A percentile compares a stretch with the other conserved stretches of the same genome.
phyloP scores from a whole-genome alignment of 2,329 filamentous ascomycete genomes.

The Fusarium duplospermum region DNA sequence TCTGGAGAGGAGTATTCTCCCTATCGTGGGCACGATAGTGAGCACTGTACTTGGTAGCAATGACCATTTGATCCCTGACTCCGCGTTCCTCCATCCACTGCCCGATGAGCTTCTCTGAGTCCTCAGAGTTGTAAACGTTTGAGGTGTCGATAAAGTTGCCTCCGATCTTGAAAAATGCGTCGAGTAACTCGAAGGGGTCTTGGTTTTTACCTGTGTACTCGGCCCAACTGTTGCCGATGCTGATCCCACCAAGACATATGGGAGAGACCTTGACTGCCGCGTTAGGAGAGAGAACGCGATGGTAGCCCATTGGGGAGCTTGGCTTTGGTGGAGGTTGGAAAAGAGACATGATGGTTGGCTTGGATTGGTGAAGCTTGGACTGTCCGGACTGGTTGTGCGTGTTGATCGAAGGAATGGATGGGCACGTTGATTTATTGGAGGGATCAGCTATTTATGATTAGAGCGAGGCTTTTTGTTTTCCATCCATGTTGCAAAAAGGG shows the following conservation, averaged over 20 bases:
- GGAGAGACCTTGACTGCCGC: constrained; percentile 42
- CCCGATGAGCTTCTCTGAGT: constrained; percentile 64
- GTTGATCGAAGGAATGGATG: neutral
- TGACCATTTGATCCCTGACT: constrained; percentile 60
- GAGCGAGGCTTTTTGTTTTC: neutral
- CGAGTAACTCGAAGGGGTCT: constrained; percentile 65
- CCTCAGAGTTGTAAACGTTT: constrained; percentile 61
- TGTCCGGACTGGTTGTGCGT: neutral
- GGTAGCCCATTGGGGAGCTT: constrained; percentile 31
- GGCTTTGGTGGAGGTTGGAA: constrained; percentile 20
- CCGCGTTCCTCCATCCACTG: constrained; percentile 60
- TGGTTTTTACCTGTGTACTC: constrained; percentile 54
- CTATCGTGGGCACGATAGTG: constrained; percentile 47
- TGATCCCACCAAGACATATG: constrained; percentile 41
- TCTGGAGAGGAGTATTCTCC: constrained; percentile 16
- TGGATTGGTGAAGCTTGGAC: neutral
- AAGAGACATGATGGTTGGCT: neutral
- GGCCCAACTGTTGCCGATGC: constrained; percentile 38
- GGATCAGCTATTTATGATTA: neutral
- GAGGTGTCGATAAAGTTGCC: constrained; percentile 73
- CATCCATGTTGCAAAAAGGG: neutral
- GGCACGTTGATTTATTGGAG: neutral
- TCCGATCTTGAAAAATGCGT: constrained; percentile 63
- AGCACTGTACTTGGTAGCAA: constrained; percentile 61
- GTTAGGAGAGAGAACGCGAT: constrained; percentile 37